Conservation (phyloP, 768 basidiomycete genomes). For the Rhodotorula sphaerocarpa region DNA sequence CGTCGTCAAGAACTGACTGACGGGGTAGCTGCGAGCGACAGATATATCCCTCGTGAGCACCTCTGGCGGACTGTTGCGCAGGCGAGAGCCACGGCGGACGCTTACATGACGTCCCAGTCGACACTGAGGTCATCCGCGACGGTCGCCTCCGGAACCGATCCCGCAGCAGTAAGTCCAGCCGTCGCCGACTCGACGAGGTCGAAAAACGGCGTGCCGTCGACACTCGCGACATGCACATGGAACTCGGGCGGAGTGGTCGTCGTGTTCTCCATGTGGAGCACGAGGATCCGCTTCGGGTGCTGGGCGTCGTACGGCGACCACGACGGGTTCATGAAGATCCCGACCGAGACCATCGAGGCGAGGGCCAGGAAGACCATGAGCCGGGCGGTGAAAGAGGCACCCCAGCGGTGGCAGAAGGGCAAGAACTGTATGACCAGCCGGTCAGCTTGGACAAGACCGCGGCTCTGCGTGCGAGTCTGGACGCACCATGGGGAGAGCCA, state of each 20-base stretch:
- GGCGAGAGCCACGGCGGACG: background rate
- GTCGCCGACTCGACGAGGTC: constrained; percentile 58
- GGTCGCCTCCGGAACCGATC: constrained; percentile 38
- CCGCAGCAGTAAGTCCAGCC: constrained; percentile 50
- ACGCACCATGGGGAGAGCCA: constrained; percentile 52
- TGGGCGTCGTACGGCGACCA: constrained; percentile 61
- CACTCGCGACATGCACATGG: constrained; percentile 68
- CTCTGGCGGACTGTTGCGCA: no score
- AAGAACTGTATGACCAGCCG: constrained; percentile 37
- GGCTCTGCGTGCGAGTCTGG: no score
- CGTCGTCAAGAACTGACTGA: constrained; percentile 64
- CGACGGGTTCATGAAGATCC: constrained; percentile 50
- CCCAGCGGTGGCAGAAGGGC: constrained; percentile 69
- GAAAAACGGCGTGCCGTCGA: constrained; percentile 70
- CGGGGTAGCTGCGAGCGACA: background rate
- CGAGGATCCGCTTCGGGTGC: constrained; percentile 81
- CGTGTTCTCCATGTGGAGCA: constrained; percentile 79
- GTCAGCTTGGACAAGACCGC: no score
- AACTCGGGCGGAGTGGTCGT: constrained; percentile 49
- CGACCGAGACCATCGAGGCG: constrained; percentile 51
- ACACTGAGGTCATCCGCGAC: constrained; percentile 66
- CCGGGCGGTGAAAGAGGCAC: constrained; percentile 41
- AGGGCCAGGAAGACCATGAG: constrained; percentile 49
- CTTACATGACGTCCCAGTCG: constrained; percentile 69
- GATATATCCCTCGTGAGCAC: background rate